Percentiles rank a stretch among this genome's conserved stretches.
phyloP scores from a whole-genome alignment of 2,329 filamentous ascomycete species.

The Lasiodiplodia citricola region DNA sequence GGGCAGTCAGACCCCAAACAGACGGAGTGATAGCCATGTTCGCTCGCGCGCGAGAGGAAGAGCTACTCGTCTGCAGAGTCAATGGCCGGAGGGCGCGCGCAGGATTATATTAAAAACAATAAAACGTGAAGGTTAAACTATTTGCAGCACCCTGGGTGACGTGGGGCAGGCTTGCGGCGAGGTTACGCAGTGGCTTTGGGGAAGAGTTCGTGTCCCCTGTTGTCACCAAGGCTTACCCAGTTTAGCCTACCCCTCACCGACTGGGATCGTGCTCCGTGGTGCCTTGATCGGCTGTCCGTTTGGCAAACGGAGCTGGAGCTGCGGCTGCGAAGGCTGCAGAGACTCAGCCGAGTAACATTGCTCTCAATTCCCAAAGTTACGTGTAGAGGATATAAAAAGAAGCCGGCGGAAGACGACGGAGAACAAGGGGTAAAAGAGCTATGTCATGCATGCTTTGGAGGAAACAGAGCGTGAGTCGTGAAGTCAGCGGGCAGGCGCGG shows the following conservation, averaged over 20 bases:
- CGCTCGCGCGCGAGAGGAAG: background rate
- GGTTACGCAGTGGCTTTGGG: slow-evolving; percentile 6
- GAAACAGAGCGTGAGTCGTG: background rate
- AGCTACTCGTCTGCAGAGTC: background rate
- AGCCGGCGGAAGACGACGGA: background rate
- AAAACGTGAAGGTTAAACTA: background rate
- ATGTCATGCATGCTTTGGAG: background rate
- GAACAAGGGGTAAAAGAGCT: background rate
- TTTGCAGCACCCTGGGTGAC: slow-evolving; percentile 9
- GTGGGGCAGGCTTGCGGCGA: slow-evolving; percentile 11
- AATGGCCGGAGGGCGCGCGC: no score
- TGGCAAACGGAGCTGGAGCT: background rate
- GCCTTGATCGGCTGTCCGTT: background rate
- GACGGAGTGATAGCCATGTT: background rate
- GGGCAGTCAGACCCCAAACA: background rate
- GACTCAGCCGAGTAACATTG: background rate
- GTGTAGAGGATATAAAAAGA: background rate
- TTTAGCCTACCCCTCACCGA: background rate
- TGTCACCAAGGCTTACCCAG: background rate
- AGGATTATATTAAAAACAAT: background rate
- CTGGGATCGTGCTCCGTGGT: background rate
- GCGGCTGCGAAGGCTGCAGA: background rate
- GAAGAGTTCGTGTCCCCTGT: background rate
- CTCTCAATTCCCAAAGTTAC: background rate
- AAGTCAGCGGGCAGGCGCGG: background rate